Base-by-base conservation (phyloP, 2,329 filamentous ascomycete species). In the Harringtonia lauricola region DNA sequence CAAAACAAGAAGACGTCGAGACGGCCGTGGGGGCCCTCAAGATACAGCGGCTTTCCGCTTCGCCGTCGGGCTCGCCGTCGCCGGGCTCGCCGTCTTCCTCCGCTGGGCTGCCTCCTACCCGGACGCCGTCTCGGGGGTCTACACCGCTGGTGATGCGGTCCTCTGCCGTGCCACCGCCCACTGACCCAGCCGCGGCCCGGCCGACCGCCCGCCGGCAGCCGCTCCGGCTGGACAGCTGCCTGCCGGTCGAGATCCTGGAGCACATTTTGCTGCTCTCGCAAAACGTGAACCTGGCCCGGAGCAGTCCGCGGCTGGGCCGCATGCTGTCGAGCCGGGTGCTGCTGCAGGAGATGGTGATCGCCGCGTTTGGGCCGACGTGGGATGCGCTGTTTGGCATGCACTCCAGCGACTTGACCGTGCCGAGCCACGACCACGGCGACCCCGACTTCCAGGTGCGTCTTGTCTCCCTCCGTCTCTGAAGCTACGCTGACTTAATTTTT, bases 201-300 rank as follows among this genome's bases (percentile, higher is more conserved):
- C 26, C 28, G 17, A 17, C 37, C 15, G 6, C 17, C 18, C 28
- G 28, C 15, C 41, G 18, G 7, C 18, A 19, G 41, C 19, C 26
- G 26, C 19, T 14, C 24, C 41, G 24, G 15, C 26, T 43, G 5
- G 41, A 31, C 29, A 19, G 41, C 22, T 36, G 42, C 3, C 57
- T 78, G 9, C 74, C 74, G 0, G 54, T 66, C 8, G 74, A 78
- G 54, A 59, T 78, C 21, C 62, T 78, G 13, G 71, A 76, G 52
- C 60, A 49, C 28, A 74, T 79, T 39, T 67, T 76, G 43, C 56
- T 71, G 49, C 57, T 68, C 42, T 74, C 71, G 39, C 54, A 58
- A 47, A 76, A 73, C 49, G 48, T 71, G 38, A 61, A 66, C 41
- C 59, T 79, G 1, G 64, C 71, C 1, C 62, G 59, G 6, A 60